Conservation (phyloP, 2,329 filamentous ascomycete species). For the Pseudogymnoascus sp. region DNA sequence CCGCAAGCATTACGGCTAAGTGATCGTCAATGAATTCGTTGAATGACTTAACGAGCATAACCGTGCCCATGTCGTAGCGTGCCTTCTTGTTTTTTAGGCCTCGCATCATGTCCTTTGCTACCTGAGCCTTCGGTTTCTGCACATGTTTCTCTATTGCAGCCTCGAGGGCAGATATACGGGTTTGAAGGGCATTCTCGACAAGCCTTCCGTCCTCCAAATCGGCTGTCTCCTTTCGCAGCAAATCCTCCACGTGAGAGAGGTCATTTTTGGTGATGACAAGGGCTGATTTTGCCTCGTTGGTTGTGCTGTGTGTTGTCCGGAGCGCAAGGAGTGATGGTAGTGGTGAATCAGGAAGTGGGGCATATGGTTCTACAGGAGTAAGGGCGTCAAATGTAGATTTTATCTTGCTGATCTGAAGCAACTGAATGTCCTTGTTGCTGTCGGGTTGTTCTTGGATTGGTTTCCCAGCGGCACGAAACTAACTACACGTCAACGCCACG, state of each 20-base stretch:
- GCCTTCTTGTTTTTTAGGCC: conserved; percentile 54
- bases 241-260: conserved; percentile 40
- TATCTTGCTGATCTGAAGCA: conserved; percentile 46
- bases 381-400: conserved; percentile 61
- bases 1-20: conserved; percentile 70
- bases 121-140: conserved; percentile 53
- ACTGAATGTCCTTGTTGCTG: conserved; percentile 31
- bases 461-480: conserved; percentile 27
- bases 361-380: conserved; percentile 53
- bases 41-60: conserved; percentile 56
- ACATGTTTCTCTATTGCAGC: conserved; percentile 51
- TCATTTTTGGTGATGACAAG: conserved; percentile 42
- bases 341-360: conserved; percentile 61
- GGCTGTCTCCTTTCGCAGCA: conserved; percentile 46
- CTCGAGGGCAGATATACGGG: conserved; percentile 54
- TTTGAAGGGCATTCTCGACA: conserved; percentile 47
- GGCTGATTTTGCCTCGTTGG: conserved; percentile 57
- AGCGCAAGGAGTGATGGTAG: conserved; percentile 67
- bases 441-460: conserved; percentile 26
- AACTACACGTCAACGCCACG: conserved; percentile 15
- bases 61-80: conserved; percentile 55
- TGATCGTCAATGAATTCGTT: conserved; percentile 65
- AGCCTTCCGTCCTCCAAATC: conserved; percentile 50
- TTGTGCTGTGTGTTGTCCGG: conserved; percentile 58
- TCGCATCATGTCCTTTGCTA: conserved; percentile 56